A percentile compares a stretch with the other conserved stretches of the same genome.
phyloP scores from a whole-genome alignment of 2,329 filamentous ascomycete species.

The Myriosclerotinia duriaeana region DNA sequence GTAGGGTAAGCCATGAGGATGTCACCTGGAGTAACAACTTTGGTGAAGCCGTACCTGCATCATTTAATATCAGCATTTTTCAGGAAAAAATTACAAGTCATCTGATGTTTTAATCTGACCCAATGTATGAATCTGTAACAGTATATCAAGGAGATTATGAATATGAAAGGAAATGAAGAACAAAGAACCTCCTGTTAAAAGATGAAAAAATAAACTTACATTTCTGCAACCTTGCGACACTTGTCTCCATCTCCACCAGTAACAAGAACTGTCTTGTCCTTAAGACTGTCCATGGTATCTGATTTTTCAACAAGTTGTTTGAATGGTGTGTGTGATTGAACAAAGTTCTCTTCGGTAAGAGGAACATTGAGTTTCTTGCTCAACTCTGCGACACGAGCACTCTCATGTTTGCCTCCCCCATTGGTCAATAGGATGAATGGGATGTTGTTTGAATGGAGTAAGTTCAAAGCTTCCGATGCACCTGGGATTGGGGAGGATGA shows the following conservation, averaged over 20 bases:
- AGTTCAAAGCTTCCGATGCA: conserved; percentile 69
- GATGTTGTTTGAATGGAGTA: conserved; percentile 71
- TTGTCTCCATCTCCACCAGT: conserved; percentile 55
- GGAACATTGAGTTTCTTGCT: conserved; percentile 62
- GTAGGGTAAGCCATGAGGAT: conserved; percentile 70
- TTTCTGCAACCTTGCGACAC: conserved; percentile 62
- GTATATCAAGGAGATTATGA: background rate
- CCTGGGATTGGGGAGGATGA: conserved; percentile 76
- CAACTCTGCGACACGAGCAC: conserved; percentile 68
- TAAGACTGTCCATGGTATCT: conserved; percentile 51
- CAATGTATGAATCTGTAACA: background rate
- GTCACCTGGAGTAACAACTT: conserved; percentile 82
- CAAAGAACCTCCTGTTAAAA: background rate
- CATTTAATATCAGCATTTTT: conserved; percentile 20
- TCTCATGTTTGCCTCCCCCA: conserved; percentile 83
- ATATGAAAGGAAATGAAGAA: background rate
- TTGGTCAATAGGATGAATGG: conserved; percentile 96
- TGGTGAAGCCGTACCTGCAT: conserved; percentile 68
- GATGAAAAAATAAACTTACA: conserved; percentile 38
- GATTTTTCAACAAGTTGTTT: conserved; percentile 64
- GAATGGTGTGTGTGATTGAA: conserved; percentile 92
- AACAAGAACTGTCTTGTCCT: conserved; percentile 69
- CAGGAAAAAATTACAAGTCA: background rate
- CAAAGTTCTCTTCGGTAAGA: conserved; percentile 67
- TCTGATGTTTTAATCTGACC: background rate